Base-by-base conservation (phyloP, 2,329 filamentous ascomycete genomes). In the Cadophora sp. region DNA sequence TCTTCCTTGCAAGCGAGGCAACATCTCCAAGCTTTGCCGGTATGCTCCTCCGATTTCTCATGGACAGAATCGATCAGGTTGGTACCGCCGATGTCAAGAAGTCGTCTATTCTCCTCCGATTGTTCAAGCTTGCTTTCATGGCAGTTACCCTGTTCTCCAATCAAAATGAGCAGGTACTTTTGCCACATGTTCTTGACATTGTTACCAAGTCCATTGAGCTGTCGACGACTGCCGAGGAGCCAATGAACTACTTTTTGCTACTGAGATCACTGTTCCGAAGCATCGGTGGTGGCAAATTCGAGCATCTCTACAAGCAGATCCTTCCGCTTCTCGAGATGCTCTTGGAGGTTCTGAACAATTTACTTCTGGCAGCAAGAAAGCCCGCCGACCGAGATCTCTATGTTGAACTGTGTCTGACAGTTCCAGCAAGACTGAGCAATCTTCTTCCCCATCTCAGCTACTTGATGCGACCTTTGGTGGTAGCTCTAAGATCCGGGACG, bases 51-150 rank as follows among this genome's bases (percentile, higher is more conserved):
- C 93, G 97, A 72, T 99, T 99, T 77, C 83, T 99, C 68, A 99
- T 99, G 96, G 92, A 95, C 74, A 91, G 93, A 62, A 96, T 99
- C 66, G 92, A 96, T 70, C 92, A 99, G 77, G 94, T 99, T 51
- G 96, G 96, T 24, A 96, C 93, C 0, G 89, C 91, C 8, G 94
- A 99, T 79, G 90, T 96, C 62, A 94, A 93, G 76, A 97, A 95
- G 79, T 95, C 96, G 0, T 95, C 94, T 6, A 97, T 99, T 58
- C 82, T 99, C 41, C 82, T 99, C 60, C 88, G 96, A 64, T 88
- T 99, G 61, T 99, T 98, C 82, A 99, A 99, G 80, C 81, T 99
- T 60, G 97, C 95, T 0, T 99, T 99, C 79, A 99, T 99, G 96
- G 96, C 96, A 0, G 96, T 99, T 47, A 99, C 96, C 0, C 84